Evolutionary conservation across 306 rosid species (phyloP).

Genomic region (Sicyos edulis): DNA sequence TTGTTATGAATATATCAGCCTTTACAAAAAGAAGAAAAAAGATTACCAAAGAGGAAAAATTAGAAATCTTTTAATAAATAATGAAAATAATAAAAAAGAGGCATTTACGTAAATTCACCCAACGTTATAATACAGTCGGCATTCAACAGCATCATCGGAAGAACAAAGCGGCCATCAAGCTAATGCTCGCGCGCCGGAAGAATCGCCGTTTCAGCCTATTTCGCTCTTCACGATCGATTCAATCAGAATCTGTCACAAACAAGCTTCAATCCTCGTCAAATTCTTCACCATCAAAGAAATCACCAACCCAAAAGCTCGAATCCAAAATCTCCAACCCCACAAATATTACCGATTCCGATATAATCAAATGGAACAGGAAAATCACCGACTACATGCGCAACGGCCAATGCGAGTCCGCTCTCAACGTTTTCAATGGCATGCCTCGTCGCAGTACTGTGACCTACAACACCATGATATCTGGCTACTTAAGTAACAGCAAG

Average conservation of each 20-base stretch:
- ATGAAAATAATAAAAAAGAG: too few relatives aligned
- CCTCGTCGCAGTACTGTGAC: constrained; percentile 60
- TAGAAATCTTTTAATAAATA: too few relatives aligned
- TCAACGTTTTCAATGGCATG: constrained; percentile 51
- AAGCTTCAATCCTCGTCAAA: constrained; percentile 21
- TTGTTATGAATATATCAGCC: too few relatives aligned
- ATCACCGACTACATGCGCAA: constrained; percentile 66
- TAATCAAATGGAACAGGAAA: constrained; percentile 49
- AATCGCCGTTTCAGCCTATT: constrained; percentile 28
- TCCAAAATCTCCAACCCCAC: constrained; percentile 22
- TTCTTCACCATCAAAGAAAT: constrained; percentile 32
- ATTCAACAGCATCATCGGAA: background rate
- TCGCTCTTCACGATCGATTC: constrained; percentile 25
- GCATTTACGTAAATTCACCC: too few relatives aligned
- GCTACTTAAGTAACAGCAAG: constrained; percentile 45
- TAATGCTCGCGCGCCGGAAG: constrained; percentile 31
- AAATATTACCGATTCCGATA: constrained; percentile 36
- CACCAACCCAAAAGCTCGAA: constrained; percentile 21
- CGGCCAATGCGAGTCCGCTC: constrained; percentile 57
- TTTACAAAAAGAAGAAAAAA: too few relatives aligned
- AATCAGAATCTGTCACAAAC: constrained; percentile 24
- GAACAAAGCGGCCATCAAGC: background rate
- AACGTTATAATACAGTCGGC: too few relatives aligned
- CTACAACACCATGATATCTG: constrained; percentile 69
- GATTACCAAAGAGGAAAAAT: too few relatives aligned